Percentiles rank a stretch among this genome's conserved stretches.
These are phyloP conservation scores for Nakaseomyces nivariensis DNA, from an alignment of 1,139 yeast species.

Conservation along the genomic window DNA sequence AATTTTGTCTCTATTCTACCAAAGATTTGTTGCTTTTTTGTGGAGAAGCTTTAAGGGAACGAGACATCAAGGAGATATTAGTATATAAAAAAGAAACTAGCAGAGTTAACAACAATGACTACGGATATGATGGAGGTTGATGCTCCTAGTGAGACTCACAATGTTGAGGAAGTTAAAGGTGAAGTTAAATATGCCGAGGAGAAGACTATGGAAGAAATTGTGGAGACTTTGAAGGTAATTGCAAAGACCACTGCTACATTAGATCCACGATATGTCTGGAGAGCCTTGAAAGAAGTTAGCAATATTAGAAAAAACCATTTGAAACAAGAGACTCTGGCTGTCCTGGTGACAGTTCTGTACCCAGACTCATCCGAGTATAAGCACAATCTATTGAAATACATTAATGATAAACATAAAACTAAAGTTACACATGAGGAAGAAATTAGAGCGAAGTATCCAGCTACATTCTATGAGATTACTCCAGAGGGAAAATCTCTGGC, in stretches of 20 bases:
- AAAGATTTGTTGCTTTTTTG: too few species aligned
- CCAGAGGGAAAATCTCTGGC: conserved; percentile 23
- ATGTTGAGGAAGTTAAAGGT: conserved; percentile 2
- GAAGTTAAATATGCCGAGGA: conserved; percentile 20
- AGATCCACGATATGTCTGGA: conserved; percentile 81
- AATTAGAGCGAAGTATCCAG: conserved; percentile 27
- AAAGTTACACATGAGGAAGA: conserved; percentile 26
- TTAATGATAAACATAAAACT: conserved; percentile 30
- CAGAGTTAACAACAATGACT: conserved; percentile 8
- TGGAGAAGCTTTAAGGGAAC: too few species aligned
- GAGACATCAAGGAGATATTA: too few species aligned
- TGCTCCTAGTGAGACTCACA: conserved; percentile 20
- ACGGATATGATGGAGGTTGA: conserved; percentile 23
- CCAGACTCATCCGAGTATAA: conserved; percentile 43
- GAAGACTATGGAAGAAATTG: conserved; percentile 24
- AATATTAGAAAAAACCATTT: conserved; percentile 51
- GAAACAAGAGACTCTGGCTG: conserved; percentile 43
- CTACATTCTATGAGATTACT: conserved; percentile 25
- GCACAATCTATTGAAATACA: conserved; percentile 36
- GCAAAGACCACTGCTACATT: conserved; percentile 63
- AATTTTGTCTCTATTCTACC: too few species aligned
- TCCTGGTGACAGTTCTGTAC: conserved; percentile 40
- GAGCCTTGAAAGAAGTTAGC: conserved; percentile 76
- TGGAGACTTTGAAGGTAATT: conserved; percentile 28
- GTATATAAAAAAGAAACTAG: not conserved